Evolutionary conservation across 140 eudicot genomes (phyloP), one percentile per base, ranked within the genome.

Genomic region (Oenanthe javanica): DNA sequence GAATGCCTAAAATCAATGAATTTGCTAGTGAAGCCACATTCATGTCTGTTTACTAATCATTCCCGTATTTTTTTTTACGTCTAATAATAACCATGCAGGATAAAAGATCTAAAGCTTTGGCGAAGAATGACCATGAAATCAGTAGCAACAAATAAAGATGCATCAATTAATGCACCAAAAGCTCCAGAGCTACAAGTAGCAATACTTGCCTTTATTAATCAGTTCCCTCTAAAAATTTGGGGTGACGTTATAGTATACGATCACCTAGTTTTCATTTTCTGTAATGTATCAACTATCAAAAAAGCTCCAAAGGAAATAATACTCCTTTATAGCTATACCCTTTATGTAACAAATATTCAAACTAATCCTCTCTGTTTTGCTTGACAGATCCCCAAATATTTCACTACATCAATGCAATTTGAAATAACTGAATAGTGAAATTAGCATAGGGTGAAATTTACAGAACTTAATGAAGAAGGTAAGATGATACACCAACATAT

Each of bases 81-180:
- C 21, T 46, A 18, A 46, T 73, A 0, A 18, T 72, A 31, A 52
- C 14, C 9, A 11, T 15, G 74, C 83, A 73, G 83, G 79, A 81
- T 81, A 74, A 73, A 70, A 57, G 63, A 72, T 57, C 79, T 25
- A 57, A 73, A 81, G 79, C 72, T 3, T 31, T 9, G 52, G 67
- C 21, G 78, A 69, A 47, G n/a, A 48, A 70, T 14, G 52, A 19
- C 38, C n/a, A 4, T 10, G 54, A 71, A 80, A 46, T 21, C 14
- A 49, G 50, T 9, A 50, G 50, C 63, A 46, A 64, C 47, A 64
- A 78, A 63, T 75, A 75, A 48, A 12, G 43, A 45, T 40, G 43
- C 43, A 40, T 40, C 3, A 40, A 40, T 3, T 40, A 40, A 40
- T 40, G 43, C 43, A 40, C 51, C 77, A 19, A 42, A 40, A 40